A percentile compares a stretch with the other conserved stretches of the same genome.
Conservation (phyloP, 192 early-diverging fungal genomes). For the Powellomyces hirtus region DNA sequence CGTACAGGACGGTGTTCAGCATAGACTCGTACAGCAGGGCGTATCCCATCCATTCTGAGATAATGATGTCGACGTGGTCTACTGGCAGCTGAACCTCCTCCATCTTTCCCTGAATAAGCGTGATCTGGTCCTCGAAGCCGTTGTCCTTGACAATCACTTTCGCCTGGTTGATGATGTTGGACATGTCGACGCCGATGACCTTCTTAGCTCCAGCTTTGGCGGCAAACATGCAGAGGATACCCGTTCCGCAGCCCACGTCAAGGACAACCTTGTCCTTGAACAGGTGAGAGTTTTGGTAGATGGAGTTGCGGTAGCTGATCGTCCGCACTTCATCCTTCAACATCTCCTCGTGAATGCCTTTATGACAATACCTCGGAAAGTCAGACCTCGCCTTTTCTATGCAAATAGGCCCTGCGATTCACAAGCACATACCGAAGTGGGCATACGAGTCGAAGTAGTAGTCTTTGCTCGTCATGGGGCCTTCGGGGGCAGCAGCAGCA, state of each 20-base stretch:
- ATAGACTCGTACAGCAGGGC: slow-evolving; percentile 97
- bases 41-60: slow-evolving; percentile 99
- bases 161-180: slow-evolving; percentile 95
- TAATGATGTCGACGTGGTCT: slow-evolving; percentile 97
- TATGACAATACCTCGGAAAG: not conserved
- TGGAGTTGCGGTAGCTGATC: slow-evolving; percentile 85
- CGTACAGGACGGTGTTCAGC: slow-evolving; percentile 98
- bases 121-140: slow-evolving; percentile 81
- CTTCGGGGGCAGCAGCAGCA: slow-evolving; percentile 4
- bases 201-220: slow-evolving; percentile 96
- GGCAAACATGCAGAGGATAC: slow-evolving; percentile 98
- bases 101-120: slow-evolving; percentile 93
- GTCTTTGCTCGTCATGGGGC: slow-evolving; percentile 33
- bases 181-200: slow-evolving; percentile 96
- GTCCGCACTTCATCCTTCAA: slow-evolving; percentile 98
- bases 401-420: too few species aligned
- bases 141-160: slow-evolving; percentile 93
- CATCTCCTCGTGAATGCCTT: slow-evolving; percentile 93
- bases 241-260: slow-evolving; percentile 99
- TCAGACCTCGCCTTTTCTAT: slow-evolving; percentile 14
- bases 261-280: slow-evolving; percentile 97
- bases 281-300: slow-evolving; percentile 93
- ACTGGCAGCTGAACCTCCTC: slow-evolving; percentile 94
- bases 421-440: slow-evolving; percentile 79
- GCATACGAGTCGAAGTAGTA: slow-evolving; percentile 99